Conservation (phyloP, 768 basidiomycete species). For the Lactifluus volemus region DNA sequence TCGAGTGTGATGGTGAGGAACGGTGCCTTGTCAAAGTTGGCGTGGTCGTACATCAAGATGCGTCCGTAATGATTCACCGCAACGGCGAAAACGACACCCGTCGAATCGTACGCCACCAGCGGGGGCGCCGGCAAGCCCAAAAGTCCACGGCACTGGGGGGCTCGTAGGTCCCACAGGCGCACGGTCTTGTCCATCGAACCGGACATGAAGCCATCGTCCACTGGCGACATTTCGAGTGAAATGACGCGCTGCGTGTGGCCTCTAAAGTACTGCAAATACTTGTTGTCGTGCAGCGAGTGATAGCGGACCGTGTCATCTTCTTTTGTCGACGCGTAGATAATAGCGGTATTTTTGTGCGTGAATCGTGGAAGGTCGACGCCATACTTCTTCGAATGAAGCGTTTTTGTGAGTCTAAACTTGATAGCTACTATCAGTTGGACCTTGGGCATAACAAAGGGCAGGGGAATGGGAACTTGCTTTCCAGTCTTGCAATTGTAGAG, state of each 20-base stretch:
- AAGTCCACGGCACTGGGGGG: slow-evolving; percentile 67
- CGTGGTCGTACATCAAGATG: slow-evolving; percentile 78
- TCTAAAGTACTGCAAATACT: slow-evolving; percentile 90
- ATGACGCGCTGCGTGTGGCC: slow-evolving; percentile 88
- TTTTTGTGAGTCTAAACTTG: slow-evolving; percentile 54
- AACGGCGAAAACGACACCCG: slow-evolving; percentile 80
- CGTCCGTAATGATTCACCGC: slow-evolving; percentile 75
- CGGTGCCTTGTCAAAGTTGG: slow-evolving; percentile 85
- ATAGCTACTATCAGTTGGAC: slow-evolving; percentile 24
- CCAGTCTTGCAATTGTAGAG: slow-evolving; percentile 85
- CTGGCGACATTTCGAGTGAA: slow-evolving; percentile 85
- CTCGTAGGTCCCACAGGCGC: slow-evolving; percentile 89
- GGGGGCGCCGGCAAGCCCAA: slow-evolving; percentile 67
- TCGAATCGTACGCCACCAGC: slow-evolving; percentile 75
- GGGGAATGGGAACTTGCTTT: slow-evolving; percentile 60
- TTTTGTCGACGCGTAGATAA: slow-evolving; percentile 89
- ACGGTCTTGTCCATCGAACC: slow-evolving; percentile 92
- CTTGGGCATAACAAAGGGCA: slow-evolving; percentile 13
- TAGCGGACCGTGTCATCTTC: slow-evolving; percentile 93
- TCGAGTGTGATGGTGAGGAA: slow-evolving; percentile 78
- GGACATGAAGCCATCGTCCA: slow-evolving; percentile 94
- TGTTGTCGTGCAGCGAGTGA: slow-evolving; percentile 93
- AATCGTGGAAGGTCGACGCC: slow-evolving; percentile 92
- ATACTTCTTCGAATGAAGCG: slow-evolving; percentile 89
- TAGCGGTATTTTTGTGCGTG: slow-evolving; percentile 80